phyloP scores from a whole-genome alignment of 1,284 basidiomycete species.

The Vanrija sp. region DNA sequence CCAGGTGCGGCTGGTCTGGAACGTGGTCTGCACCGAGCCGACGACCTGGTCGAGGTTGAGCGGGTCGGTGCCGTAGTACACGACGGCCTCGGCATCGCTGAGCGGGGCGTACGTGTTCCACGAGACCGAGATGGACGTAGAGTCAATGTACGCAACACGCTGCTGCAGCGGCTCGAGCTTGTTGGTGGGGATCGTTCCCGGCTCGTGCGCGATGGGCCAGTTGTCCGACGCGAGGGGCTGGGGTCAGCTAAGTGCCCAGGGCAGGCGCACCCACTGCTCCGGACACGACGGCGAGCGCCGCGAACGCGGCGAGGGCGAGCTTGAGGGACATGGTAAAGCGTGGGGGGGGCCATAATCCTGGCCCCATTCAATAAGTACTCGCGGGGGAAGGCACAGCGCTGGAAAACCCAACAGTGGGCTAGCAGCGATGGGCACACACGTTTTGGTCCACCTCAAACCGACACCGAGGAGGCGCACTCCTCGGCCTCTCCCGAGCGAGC shows the following conservation, averaged over 20 bases:
- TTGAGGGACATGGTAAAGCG: neutral
- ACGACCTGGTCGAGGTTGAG: slow-evolving; percentile 16
- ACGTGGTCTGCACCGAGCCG: slow-evolving; percentile 16
- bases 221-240: slow-evolving; percentile 14
- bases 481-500: too few relatives aligned
- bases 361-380: too few relatives aligned
- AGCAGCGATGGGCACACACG: too few relatives aligned
- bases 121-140: slow-evolving; percentile 19
- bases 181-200: slow-evolving; percentile 22
- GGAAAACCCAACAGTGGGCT: too few relatives aligned
- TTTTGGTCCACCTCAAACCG: too few relatives aligned
- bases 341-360: too few relatives aligned
- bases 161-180: slow-evolving; percentile 25
- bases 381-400: too few relatives aligned
- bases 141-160: slow-evolving; percentile 20
- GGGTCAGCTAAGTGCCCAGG: neutral
- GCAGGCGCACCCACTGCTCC: neutral
- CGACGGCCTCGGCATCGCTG: slow-evolving; percentile 15
- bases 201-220: slow-evolving; percentile 18
- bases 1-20: slow-evolving; percentile 20
- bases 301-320: slow-evolving; percentile 1
- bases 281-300: neutral
- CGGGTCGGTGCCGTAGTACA: slow-evolving; percentile 22
- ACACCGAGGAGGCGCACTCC: too few relatives aligned
- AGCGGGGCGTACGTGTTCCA: slow-evolving; percentile 28